phyloP scores from a whole-genome alignment of 2,329 filamentous ascomycete genomes.

The Penicillium griseofulvum region DNA sequence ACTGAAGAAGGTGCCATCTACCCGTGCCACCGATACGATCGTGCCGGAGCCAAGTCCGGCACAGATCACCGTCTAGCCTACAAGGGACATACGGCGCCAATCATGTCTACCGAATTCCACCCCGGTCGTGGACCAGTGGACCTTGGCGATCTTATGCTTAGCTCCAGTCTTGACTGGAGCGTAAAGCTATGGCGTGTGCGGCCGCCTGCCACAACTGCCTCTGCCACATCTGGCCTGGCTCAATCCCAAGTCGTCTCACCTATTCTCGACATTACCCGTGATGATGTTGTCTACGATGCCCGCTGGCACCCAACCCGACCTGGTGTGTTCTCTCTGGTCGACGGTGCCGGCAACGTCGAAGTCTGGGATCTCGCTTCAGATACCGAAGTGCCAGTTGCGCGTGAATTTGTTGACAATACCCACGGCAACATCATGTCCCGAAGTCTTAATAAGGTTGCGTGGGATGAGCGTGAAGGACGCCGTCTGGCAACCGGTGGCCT shows the following conservation, averaged over 20 bases:
- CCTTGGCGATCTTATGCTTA: conserved; percentile 87
- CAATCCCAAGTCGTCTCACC: conserved; percentile 61
- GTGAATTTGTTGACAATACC: conserved; percentile 52
- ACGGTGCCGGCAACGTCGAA: conserved; percentile 87
- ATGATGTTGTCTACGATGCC: conserved; percentile 95
- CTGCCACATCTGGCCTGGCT: conserved; percentile 36
- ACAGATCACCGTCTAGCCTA: conserved; percentile 88
- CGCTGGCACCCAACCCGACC: conserved; percentile 94
- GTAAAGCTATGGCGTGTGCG: conserved; percentile 96
- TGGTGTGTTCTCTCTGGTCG: conserved; percentile 90
- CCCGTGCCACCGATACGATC: conserved; percentile 94
- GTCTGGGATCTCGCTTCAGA: conserved; percentile 93
- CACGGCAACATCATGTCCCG: conserved; percentile 69
- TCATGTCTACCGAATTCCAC: conserved; percentile 96
- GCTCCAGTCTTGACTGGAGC: conserved; percentile 92
- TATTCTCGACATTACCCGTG: conserved; percentile 83
- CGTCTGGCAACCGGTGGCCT: conserved; percentile 86
- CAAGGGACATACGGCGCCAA: conserved; percentile 83
- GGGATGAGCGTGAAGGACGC: conserved; percentile 87
- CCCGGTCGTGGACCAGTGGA: conserved; percentile 89
- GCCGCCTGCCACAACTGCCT: conserved; percentile 42
- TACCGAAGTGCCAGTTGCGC: conserved; percentile 85
- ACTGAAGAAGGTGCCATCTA: conserved; percentile 97
- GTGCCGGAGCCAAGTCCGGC: conserved; percentile 93
- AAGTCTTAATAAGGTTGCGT: conserved; percentile 90